phyloP scores from a whole-genome alignment of 2,329 filamentous ascomycete genomes.

The Tolypocladium tropicale region DNA sequence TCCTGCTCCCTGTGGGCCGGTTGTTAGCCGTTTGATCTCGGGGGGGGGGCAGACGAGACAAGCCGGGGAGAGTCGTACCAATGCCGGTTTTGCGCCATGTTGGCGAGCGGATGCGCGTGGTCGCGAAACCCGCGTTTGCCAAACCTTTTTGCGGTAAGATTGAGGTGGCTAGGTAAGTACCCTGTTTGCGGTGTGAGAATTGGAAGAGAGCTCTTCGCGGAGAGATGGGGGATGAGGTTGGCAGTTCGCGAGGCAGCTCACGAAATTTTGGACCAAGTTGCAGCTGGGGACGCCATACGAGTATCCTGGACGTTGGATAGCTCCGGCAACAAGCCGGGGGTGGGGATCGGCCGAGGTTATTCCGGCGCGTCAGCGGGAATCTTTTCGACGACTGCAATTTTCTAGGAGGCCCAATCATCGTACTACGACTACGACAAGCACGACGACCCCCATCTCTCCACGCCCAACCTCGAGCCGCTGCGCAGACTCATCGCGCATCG shows the following conservation, averaged over 20 bases:
- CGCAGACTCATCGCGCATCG: neutral
- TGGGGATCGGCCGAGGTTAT: constrained; percentile 19
- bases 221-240: neutral
- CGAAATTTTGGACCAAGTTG: neutral
- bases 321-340: neutral
- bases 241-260: neutral
- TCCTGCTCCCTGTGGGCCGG: constrained; percentile 80
- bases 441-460: neutral
- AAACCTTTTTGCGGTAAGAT: neutral
- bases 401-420: neutral
- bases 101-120: constrained; percentile 14
- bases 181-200: no score
- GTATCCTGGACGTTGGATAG: neutral
- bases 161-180: no score
- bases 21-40: neutral
- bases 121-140: neutral
- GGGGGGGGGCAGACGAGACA: no score
- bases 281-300: no score
- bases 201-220: neutral
- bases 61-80: constrained; percentile 43
- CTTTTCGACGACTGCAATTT: neutral
- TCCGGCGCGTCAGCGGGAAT: constrained; percentile 10
- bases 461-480: neutral
- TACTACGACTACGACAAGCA: no score
- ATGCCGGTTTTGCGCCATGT: constrained; percentile 61